Conservation (phyloP, 2,329 filamentous ascomycete genomes). For the Fusarium newnesense region DNA sequence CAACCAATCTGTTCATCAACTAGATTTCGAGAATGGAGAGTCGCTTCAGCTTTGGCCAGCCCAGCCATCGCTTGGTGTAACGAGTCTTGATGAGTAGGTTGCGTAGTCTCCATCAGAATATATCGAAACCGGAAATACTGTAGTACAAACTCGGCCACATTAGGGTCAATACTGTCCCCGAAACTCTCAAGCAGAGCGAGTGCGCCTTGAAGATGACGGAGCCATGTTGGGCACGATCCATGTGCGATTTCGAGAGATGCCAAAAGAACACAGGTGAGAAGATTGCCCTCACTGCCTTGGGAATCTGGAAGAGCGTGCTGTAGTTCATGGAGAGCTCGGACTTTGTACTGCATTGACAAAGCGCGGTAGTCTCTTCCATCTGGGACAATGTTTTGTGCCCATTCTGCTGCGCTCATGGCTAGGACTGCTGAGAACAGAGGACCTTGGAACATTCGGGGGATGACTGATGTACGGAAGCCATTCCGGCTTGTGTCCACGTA, state of each 20-base stretch:
- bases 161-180: slow-evolving; percentile 13
- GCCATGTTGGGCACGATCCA: slow-evolving; percentile 36
- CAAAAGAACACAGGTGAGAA: slow-evolving; percentile 38
- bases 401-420: slow-evolving; percentile 41
- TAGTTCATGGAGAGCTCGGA: slow-evolving; percentile 32
- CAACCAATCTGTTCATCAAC: slow-evolving; percentile 42
- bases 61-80: slow-evolving; percentile 20
- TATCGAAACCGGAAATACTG: slow-evolving; percentile 42
- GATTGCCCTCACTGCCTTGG: slow-evolving; percentile 30
- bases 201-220: slow-evolving; percentile 37
- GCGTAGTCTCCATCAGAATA: slow-evolving; percentile 38
- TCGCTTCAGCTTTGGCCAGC: slow-evolving; percentile 21
- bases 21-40: slow-evolving; percentile 16
- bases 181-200: slow-evolving; percentile 40
- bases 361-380: slow-evolving; percentile 35
- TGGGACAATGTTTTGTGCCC: slow-evolving; percentile 27
- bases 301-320: slow-evolving; percentile 24
- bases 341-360: slow-evolving; percentile 39
- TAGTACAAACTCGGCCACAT: slow-evolving; percentile 35
- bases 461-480: slow-evolving; percentile 36
- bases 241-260: slow-evolving; percentile 40
- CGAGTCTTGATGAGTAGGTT: slow-evolving; percentile 20
- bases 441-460: slow-evolving; percentile 33
- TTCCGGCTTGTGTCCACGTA: slow-evolving; percentile 39
- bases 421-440: slow-evolving; percentile 36